Evolutionary conservation across 1,284 basidiomycete species (phyloP), one percentile per base, ranked within the genome.

Genomic region (Naganishia sp.): DNA sequence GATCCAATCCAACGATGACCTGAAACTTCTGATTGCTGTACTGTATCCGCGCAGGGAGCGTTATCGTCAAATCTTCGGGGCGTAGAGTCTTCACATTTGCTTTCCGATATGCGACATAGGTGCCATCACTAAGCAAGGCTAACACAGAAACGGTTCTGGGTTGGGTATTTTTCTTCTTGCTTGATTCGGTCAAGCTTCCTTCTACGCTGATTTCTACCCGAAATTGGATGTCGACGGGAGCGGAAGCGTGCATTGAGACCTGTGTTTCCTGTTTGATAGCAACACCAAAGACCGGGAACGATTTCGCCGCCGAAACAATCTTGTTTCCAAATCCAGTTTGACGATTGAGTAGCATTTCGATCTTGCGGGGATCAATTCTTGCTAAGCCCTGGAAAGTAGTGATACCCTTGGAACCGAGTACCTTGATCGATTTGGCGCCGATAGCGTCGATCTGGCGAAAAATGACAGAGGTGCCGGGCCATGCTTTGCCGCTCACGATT

Each of bases 381-480:
- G 70, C 17, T 4, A 78, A 54, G n/a, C 70, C 58, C 7, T 70
- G 66, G 51, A 73, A 76, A 7, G 68, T 73, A 71, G 63, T 50
- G 39, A 41, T 56, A 25, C 57, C 65, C n/a, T 60, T 52, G 18
- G 13, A 35, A 1, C 51, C 72, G 0, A 79, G 68, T 0, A 69
- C 70, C 10, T 66, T 67, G 47, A 79, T 76, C 0, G 78, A 77
- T 55, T 76, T 77, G 2, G 76, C 71, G 18, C 75, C 76, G 15
- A 80, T 74, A 11, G 67, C 69, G 5, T 72, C 64, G 6, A 80
- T 72, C 68, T 80, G 77, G 2, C 77, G 68, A 57, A 80, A 78
- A 10, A 79, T 63, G 2, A 69, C 67, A 0, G 76, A 51, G 0
- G 71, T 69, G 58, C 78, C 72, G 42, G 77, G 77, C 78, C 78